These are phyloP conservation scores for Oryza coarctata DNA, from an alignment of 176 grass and related monocot genomes.

Conservation along the genomic window DNA sequence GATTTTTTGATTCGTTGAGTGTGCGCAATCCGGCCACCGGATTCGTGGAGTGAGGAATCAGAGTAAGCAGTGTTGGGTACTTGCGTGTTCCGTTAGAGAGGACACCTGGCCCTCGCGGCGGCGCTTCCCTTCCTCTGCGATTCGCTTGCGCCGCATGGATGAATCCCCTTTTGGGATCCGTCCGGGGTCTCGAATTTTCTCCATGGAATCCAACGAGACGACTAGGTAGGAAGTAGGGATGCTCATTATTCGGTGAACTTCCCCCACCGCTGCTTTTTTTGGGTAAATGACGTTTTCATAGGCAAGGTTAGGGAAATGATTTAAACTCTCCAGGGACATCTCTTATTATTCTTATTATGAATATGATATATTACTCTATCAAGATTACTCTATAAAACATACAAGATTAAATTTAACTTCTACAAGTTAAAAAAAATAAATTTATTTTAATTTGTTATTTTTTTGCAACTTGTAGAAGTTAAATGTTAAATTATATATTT, in stretches of 20 bases:
- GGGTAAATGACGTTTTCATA: slow-evolving; percentile 22
- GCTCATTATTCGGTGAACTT: not conserved
- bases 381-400: no score
- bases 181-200: slow-evolving; percentile 9
- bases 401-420: no score
- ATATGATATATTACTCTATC: no score
- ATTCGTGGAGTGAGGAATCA: slow-evolving; percentile 21
- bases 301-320: no score
- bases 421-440: no score
- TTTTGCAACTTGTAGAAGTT: no score
- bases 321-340: no score
- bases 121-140: not conserved
- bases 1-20: slow-evolving; percentile 19
- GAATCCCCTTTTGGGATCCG: slow-evolving; percentile 30
- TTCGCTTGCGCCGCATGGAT: slow-evolving; percentile 8
- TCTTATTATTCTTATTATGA: no score
- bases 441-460: no score
- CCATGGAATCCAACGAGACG: not conserved
- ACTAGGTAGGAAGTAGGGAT: not conserved
- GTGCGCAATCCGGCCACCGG: slow-evolving; percentile 12
- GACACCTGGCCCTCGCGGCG: slow-evolving; percentile 8
- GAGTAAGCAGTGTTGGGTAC: not conserved
- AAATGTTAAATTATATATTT: no score
- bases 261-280: not conserved
- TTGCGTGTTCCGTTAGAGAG: not conserved